These are phyloP conservation scores for Lodderomyces margitis DNA, from an alignment of 1,139 yeast species.

Conservation along the genomic window DNA sequence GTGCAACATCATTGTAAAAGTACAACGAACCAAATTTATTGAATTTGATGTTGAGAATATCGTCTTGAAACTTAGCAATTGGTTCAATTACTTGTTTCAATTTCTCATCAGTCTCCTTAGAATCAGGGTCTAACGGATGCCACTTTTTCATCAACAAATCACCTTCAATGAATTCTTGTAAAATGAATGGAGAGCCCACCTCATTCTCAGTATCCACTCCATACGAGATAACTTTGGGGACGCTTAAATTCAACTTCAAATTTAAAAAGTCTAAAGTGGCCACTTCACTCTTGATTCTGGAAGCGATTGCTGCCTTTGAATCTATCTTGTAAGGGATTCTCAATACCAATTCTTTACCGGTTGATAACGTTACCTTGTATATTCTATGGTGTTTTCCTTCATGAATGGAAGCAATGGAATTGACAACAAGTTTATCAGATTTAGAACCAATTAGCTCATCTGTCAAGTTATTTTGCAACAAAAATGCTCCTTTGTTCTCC, in stretches of 20 bases:
- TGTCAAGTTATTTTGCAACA: constrained; percentile 46
- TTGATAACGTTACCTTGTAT: constrained; percentile 65
- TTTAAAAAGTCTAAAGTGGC: constrained; percentile 85
- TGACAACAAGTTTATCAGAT: constrained; percentile 47
- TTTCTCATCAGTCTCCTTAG: constrained; percentile 34
- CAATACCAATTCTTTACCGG: constrained; percentile 63
- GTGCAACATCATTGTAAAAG: constrained; percentile 60
- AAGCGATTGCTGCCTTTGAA: constrained; percentile 58
- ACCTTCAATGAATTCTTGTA: constrained; percentile 79
- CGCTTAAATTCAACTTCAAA: constrained; percentile 51
- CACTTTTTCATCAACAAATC: constrained; percentile 82
- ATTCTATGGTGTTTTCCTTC: constrained; percentile 94
- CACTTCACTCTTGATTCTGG: constrained; percentile 81
- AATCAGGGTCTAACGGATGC: constrained; percentile 66
- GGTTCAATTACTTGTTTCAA: constrained; percentile 60
- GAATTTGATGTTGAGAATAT: constrained; percentile 54
- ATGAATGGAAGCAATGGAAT: constrained; percentile 78
- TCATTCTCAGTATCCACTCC: constrained; percentile 62
- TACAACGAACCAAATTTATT: constrained; percentile 79
- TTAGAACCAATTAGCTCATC: constrained; percentile 36
- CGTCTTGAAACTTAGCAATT: constrained; percentile 57
- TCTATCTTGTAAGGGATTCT: constrained; percentile 82
- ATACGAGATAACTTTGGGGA: constrained; percentile 77
- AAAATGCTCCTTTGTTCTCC: constrained; percentile 38
- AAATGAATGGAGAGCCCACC: constrained; percentile 68